Evolutionary conservation across 2,329 filamentous ascomycete genomes (phyloP).

Genomic region (Aspergillus arachidicola): DNA sequence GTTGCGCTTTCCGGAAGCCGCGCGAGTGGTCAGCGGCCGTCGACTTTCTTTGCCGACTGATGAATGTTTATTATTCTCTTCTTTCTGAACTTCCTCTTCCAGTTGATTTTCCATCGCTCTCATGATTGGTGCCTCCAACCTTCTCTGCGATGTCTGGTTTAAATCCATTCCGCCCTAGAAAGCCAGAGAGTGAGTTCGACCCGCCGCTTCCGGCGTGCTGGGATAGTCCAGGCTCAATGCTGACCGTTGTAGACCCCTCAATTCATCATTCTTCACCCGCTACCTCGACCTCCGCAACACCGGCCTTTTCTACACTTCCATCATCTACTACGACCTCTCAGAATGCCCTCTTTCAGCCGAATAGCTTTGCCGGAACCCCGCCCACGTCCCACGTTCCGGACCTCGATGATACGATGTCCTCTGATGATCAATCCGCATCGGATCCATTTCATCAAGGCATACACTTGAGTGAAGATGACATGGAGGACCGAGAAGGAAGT

Average conservation of each 20-base stretch:
- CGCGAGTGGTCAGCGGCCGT: conserved; percentile 12
- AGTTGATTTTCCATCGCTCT: conserved; percentile 25
- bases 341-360: conserved; percentile 20
- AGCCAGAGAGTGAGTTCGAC: conserved; percentile 35
- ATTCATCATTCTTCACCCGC: conserved; percentile 13
- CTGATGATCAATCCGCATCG: conserved; percentile 34
- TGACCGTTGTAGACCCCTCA: conserved; percentile 18
- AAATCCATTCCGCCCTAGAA: conserved; percentile 55
- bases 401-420: conserved; percentile 31
- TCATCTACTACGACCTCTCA: conserved; percentile 12
- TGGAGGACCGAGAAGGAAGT: conserved; percentile 9
- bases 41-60: conserved; percentile 5
- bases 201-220: conserved; percentile 18
- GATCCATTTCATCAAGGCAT: conserved; percentile 44
- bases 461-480: conserved; percentile 29
- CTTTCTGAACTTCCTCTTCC: conserved; percentile 14
- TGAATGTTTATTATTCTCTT: conserved; percentile 16
- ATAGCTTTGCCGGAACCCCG: conserved; percentile 24
- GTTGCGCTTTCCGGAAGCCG: conserved; percentile 17
- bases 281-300: conserved; percentile 7
- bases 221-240: background rate
- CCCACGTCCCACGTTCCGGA: conserved; percentile 26
- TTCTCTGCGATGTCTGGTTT: conserved; percentile 48
- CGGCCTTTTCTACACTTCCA: conserved; percentile 10
- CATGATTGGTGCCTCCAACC: conserved; percentile 32